Conservation (phyloP, 345 rosid genomes). For the Anastatica hierochuntica region DNA sequence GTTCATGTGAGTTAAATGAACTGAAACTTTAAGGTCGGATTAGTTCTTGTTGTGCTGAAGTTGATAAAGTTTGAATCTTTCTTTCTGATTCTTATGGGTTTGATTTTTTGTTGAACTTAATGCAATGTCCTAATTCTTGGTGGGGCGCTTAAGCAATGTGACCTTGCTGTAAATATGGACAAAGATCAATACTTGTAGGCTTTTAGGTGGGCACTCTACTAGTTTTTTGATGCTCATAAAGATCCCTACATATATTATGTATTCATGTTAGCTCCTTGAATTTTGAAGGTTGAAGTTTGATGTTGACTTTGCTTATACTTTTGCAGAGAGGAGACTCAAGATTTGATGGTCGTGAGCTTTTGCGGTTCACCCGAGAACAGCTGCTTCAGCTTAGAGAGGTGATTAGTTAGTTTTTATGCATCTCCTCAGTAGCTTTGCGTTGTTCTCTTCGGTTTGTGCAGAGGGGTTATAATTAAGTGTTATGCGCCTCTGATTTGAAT, state of each 20-base stretch:
- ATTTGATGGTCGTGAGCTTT: constrained; percentile 49
- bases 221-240: constrained; percentile 42
- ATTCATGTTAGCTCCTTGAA: too few relatives aligned
- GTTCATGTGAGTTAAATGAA: background rate
- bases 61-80: too few relatives aligned
- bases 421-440: too few relatives aligned
- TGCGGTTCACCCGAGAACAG: constrained; percentile 59
- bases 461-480: too few relatives aligned
- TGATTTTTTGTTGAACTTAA: background rate
- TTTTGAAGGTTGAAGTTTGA: too few relatives aligned
- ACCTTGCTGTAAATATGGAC: constrained; percentile 77
- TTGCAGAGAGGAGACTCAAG: constrained; percentile 68
- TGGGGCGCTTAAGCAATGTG: constrained; percentile 48
- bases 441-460: too few relatives aligned
- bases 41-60: background rate
- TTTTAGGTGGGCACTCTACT: constrained; percentile 51
- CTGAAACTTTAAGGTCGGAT: background rate
- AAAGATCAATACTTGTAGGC: constrained; percentile 39
- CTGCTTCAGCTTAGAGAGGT: constrained; percentile 70
- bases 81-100: too few relatives aligned
- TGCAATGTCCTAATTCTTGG: constrained; percentile 70
- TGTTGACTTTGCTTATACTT: too few relatives aligned
- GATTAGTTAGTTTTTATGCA: background rate
- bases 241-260: too few relatives aligned
- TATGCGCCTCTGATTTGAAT: too few relatives aligned